Conservation (phyloP, 2,329 filamentous ascomycete genomes). For the Fusarium sp. region DNA sequence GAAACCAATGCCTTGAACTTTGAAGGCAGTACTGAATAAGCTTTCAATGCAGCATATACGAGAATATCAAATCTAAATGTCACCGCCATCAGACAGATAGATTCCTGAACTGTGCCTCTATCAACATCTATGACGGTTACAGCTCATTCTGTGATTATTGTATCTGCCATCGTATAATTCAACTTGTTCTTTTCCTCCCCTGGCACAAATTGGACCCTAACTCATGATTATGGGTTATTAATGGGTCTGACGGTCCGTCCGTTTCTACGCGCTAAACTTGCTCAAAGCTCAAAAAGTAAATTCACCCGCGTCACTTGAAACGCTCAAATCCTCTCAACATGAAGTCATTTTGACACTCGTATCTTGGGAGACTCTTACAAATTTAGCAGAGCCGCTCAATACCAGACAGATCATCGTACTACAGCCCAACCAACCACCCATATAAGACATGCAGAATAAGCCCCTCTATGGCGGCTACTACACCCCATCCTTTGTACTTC, state of each 20-base stretch:
- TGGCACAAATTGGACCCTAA: constrained; percentile 39
- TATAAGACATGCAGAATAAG: constrained; percentile 4
- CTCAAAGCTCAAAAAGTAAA: constrained; percentile 31
- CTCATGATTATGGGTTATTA: constrained; percentile 8
- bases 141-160: not conserved
- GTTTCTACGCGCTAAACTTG: constrained; percentile 38
- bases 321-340: constrained; percentile 10
- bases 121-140: not conserved
- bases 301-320: constrained; percentile 39
- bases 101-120: not conserved
- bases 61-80: not conserved
- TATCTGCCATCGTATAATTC: not conserved
- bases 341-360: constrained; percentile 1
- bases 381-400: not conserved
- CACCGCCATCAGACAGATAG: not conserved
- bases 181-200: constrained; percentile 6
- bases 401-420: constrained; percentile 3
- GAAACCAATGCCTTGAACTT: not conserved
- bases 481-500: constrained; percentile 2
- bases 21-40: not conserved
- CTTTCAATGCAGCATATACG: constrained; percentile 5
- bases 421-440: not conserved
- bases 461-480: constrained; percentile 18
- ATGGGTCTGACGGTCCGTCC: constrained; percentile 29
- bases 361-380: not conserved